A percentile compares a stretch with the other conserved stretches of the same genome.
These are phyloP conservation scores for Fraxinus greggii DNA, from an alignment of 305 asterid genomes.

Conservation along the genomic window DNA sequence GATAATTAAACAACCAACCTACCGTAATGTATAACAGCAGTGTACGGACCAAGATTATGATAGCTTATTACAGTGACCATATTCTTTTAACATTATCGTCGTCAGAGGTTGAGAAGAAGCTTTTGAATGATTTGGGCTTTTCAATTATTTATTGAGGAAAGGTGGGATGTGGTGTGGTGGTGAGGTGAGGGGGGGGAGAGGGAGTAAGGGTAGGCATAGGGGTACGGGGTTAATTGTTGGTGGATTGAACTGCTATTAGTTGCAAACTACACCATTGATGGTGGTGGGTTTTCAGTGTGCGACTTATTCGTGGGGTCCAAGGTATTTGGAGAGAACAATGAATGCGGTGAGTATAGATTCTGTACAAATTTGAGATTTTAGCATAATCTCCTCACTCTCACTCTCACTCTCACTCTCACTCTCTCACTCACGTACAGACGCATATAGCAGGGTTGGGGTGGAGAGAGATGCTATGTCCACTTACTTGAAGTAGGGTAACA, in stretches of 20 bases:
- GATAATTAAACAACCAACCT: not conserved
- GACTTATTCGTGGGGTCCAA: constrained; percentile 33
- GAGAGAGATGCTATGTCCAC: constrained; percentile 34
- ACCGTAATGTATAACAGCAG: not conserved
- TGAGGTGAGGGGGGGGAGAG: no score
- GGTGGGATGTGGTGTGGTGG: not conserved
- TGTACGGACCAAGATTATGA: constrained; percentile 20
- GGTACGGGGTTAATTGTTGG: constrained; percentile 19
- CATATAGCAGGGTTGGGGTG: no score
- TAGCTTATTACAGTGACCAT: constrained; percentile 24
- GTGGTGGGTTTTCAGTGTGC: constrained; percentile 30
- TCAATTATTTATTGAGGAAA: constrained; percentile 26
- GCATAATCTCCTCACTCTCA: not conserved
- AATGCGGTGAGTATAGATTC: constrained; percentile 34
- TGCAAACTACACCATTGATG: constrained; percentile 8
- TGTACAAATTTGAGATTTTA: not conserved
- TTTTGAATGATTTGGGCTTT: constrained; percentile 36
- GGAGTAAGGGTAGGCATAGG: no score
- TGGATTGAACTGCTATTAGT: constrained; percentile 16
- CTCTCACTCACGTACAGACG: no score
- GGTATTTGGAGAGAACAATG: constrained; percentile 27
- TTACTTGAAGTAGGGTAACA: constrained; percentile 15
- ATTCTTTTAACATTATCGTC: not conserved
- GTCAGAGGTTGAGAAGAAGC: constrained; percentile 32
- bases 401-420: no score